Conservation (phyloP, 208 protist species). For the Acanthamoeba castellanii region DNA sequence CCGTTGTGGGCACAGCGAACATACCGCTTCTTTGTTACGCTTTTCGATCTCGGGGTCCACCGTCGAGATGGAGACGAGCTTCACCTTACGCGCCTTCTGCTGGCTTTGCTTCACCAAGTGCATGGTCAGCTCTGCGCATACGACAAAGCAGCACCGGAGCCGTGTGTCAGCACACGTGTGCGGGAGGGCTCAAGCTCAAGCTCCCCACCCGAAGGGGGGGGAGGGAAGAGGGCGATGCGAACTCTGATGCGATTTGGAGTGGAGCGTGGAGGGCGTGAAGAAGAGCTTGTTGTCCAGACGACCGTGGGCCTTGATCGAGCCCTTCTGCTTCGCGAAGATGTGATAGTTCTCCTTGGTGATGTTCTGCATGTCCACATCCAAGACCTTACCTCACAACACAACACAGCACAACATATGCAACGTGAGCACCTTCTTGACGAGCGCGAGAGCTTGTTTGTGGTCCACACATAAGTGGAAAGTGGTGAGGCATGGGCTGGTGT, state of each 20-base stretch:
- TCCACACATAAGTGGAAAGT: not conserved
- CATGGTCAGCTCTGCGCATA: constrained; percentile 34
- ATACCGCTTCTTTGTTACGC: constrained; percentile 56
- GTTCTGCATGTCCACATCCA: constrained; percentile 24
- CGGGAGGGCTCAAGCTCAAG: no score
- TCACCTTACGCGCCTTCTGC: constrained; percentile 36
- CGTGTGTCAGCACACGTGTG: no score
- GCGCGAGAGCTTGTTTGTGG: not conserved
- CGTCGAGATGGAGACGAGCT: not conserved
- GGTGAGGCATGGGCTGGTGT: not conserved
- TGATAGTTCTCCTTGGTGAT: constrained; percentile 23
- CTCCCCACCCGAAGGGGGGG: no score
- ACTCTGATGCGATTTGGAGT: constrained; percentile 68
- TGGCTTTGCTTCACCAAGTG: constrained; percentile 13
- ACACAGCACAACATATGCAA: no score
- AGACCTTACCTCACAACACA: no score
- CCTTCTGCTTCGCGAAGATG: constrained; percentile 35
- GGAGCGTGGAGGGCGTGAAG: constrained; percentile 50
- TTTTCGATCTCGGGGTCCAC: constrained; percentile 54
- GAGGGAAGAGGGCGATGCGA: not conserved
- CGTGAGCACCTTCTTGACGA: no score
- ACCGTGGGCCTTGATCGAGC: constrained; percentile 26
- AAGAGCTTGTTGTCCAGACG: constrained; percentile 37
- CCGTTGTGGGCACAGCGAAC: not conserved
- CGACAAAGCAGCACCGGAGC: not conserved